A percentile compares a stretch with the other conserved stretches of the same genome.
Conservation (phyloP, 805 yeast species). For the Candida ficus region DNA sequence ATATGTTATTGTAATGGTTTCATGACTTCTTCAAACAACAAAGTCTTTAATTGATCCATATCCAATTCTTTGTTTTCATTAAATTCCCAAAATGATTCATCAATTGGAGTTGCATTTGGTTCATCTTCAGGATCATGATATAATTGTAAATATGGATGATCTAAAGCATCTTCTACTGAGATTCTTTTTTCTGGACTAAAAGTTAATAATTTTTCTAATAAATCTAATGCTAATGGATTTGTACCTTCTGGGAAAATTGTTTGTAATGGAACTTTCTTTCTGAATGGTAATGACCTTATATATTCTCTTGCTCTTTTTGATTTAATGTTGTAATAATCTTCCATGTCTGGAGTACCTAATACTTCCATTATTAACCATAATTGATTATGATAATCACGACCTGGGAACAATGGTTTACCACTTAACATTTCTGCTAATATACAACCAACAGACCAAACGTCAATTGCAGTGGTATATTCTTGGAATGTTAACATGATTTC, state of each 20-base stretch:
- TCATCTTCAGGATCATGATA: constrained; percentile 75
- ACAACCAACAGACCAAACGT: constrained; percentile 79
- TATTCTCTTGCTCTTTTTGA: constrained; percentile 74
- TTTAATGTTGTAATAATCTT: constrained; percentile 69
- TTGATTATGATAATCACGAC: constrained; percentile 69
- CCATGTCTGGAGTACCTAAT: constrained; percentile 68
- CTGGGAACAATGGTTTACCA: constrained; percentile 64
- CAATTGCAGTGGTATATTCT: constrained; percentile 71
- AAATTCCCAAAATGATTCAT: constrained; percentile 37
- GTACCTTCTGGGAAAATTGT: constrained; percentile 42
- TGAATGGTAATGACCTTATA: constrained; percentile 60
- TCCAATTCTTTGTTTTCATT: constrained; percentile 53
- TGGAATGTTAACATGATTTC: constrained; percentile 74
- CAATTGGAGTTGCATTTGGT: constrained; percentile 39
- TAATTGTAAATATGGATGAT: constrained; percentile 63
- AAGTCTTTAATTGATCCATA: constrained; percentile 64
- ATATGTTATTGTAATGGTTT: constrained; percentile 29
- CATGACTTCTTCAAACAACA: constrained; percentile 81
- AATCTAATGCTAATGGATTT: constrained; percentile 49
- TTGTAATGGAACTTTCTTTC: constrained; percentile 49
- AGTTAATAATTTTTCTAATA: constrained; percentile 62
- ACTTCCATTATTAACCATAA: constrained; percentile 59
- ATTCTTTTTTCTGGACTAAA: constrained; percentile 74
- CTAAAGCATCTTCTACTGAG: constrained; percentile 67
- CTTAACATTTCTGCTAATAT: constrained; percentile 64